Evolutionary conservation across 2,329 filamentous ascomycete genomes (phyloP).

Genomic region (Leptographium lundbergii): DNA sequence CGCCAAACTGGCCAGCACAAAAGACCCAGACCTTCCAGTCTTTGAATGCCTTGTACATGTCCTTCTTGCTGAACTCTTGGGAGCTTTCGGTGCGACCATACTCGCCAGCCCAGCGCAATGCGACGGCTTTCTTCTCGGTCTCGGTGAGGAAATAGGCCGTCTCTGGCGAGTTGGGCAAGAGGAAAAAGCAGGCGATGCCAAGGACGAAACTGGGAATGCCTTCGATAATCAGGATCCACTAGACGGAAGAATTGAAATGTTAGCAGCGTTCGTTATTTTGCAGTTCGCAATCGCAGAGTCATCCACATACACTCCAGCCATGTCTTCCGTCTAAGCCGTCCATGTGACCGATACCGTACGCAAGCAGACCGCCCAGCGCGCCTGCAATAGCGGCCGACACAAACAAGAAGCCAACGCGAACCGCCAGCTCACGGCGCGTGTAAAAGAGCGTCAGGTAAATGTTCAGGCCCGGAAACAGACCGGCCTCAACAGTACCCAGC

Average conservation of each 20-base stretch:
- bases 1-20: slow-evolving; percentile 56
- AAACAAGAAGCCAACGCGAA: slow-evolving; percentile 63
- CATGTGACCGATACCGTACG: slow-evolving; percentile 62
- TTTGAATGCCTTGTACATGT: slow-evolving; percentile 52
- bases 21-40: slow-evolving; percentile 71
- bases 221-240: slow-evolving; percentile 46
- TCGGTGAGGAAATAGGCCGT: slow-evolving; percentile 47
- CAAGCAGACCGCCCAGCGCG: slow-evolving; percentile 58
- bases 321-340: slow-evolving; percentile 49
- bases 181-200: slow-evolving; percentile 41
- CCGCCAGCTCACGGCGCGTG: slow-evolving; percentile 57
- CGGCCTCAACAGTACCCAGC: slow-evolving; percentile 56
- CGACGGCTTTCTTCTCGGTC: slow-evolving; percentile 44
- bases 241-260: not conserved
- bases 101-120: slow-evolving; percentile 20
- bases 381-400: slow-evolving; percentile 59
- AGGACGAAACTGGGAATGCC: slow-evolving; percentile 35
- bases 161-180: slow-evolving; percentile 47
- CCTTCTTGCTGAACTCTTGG: slow-evolving; percentile 37
- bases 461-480: slow-evolving; percentile 56
- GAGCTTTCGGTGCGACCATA: slow-evolving; percentile 36
- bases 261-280: not conserved
- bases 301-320: slow-evolving; percentile 43
- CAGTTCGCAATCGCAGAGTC: not conserved
- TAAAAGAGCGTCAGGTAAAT: slow-evolving; percentile 67